Evolutionary conservation across 1,284 basidiomycete genomes (phyloP), one percentile per base, ranked within the genome.

Genomic region (Trametes versicolor): DNA sequence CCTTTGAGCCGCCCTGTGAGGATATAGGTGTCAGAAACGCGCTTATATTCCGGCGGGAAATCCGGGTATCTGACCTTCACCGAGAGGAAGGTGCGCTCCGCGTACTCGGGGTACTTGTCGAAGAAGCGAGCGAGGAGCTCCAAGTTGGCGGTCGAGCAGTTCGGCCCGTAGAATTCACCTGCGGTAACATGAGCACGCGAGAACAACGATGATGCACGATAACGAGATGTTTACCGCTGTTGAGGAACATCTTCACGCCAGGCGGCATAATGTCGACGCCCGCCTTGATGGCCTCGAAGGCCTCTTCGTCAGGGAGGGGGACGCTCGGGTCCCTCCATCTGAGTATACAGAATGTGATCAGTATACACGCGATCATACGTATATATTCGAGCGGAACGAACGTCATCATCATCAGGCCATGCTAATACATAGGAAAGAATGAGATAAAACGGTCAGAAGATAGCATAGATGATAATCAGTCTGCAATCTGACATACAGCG

Each of bases 271-370:
- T 82, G 29, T 87, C 83, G 49, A 92, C 79, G 9, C 85, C 85
- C 4, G 88, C 85, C 72, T 86, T 89, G 80, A 92, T 88, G 5
- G 86, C 79, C 43, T 82, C 84, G 65, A 92, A 90, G 13, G 83
- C 83, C 21, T 84, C 78, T 48, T 48, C 45, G 23, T 48, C 45
- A 8, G 45, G 19, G 15, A 43, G 41, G 19, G 41, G 41, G 41
- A 7, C 3, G 17, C 19, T 17, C 19, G 41, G 41, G 41, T 43
- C 41, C 41, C 41, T 17, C 41, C 48, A 50, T 17, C 48, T 50
- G 13, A 13, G 13, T 9, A 29, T 29, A 25, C 32, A 17, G 2
- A 2, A 23, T 10, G 21, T 55, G n/a, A 36, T 50, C 1, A 43
- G 19, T 29, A n/a, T 45, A 43, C 29, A 19, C 15, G 51, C 39